These are phyloP conservation scores for Penicillium aurantiogriseum DNA, from an alignment of 2,329 filamentous ascomycete genomes.

Conservation along the genomic window DNA sequence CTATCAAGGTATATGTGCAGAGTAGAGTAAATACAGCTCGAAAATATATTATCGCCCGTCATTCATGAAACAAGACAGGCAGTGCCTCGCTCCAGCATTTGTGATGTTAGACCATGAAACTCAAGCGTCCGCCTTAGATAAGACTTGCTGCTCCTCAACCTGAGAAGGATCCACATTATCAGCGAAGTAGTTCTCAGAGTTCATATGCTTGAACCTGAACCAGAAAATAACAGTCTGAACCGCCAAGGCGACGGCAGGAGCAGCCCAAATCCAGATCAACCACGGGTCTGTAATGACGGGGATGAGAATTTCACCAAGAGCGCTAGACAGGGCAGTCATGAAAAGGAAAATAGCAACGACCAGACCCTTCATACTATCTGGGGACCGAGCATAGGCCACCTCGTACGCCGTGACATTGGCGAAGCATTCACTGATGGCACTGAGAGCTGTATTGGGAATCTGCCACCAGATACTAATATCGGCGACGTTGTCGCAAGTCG, in stretches of 20 bases:
- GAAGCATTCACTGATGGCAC: slow-evolving; percentile 42
- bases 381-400: slow-evolving; percentile 46
- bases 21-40: background rate
- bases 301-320: slow-evolving; percentile 45
- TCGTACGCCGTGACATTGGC: slow-evolving; percentile 48
- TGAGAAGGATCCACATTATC: background rate
- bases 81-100: background rate
- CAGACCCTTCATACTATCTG: slow-evolving; percentile 44
- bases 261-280: slow-evolving; percentile 51
- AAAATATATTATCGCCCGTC: background rate
- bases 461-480: slow-evolving; percentile 48
- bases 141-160: background rate
- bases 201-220: slow-evolving; percentile 41
- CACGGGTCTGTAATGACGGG: slow-evolving; percentile 49
- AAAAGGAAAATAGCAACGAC: slow-evolving; percentile 47
- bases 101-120: background rate
- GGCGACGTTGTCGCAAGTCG: slow-evolving; percentile 39
- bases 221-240: slow-evolving; percentile 52
- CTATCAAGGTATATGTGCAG: background rate
- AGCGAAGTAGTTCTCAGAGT: background rate
- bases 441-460: slow-evolving; percentile 39
- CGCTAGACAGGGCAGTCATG: slow-evolving; percentile 40
- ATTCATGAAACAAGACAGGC: background rate
- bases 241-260: slow-evolving; percentile 50
- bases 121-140: background rate